Conservation (phyloP, 2,329 filamentous ascomycete genomes). For the Dendrostoma leiphaemia region DNA sequence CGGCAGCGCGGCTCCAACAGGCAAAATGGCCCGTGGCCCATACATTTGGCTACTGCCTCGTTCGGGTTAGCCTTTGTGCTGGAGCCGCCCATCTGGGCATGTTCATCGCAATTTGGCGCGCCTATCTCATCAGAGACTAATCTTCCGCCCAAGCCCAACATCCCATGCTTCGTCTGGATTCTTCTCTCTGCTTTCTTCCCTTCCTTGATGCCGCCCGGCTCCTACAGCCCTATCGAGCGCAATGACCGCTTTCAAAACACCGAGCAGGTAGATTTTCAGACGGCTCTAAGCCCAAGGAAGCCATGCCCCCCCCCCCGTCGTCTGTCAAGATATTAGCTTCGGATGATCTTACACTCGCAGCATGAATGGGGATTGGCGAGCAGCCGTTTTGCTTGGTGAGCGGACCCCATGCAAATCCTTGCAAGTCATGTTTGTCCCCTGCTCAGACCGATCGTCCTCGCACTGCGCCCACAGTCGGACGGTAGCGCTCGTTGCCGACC, state of each 20-base stretch:
- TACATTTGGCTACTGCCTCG: constrained; percentile 4
- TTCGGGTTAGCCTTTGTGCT: constrained; percentile 16
- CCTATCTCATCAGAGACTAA: constrained; percentile 3
- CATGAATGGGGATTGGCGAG: constrained; percentile 10
- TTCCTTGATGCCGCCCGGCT: too few relatives aligned
- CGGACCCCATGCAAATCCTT: constrained; percentile 15
- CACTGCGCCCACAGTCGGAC: neutral
- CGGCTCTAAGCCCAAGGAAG: neutral
- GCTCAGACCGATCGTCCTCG: constrained; percentile 3
- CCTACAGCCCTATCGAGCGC: neutral
- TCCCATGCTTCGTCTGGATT: too few relatives aligned
- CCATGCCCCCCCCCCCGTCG: neutral
- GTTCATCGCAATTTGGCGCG: constrained; percentile 17
- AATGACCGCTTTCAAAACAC: too few relatives aligned
- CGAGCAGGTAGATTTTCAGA: too few relatives aligned
- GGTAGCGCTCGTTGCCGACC: neutral
- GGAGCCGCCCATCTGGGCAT: constrained; percentile 12
- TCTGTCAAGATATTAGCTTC: constrained; percentile 5
- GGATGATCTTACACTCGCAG: constrained; percentile 16
- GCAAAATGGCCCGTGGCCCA: constrained; percentile 26
- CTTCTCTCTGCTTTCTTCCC: too few relatives aligned
- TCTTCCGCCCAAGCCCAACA: neutral
- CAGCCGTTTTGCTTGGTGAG: constrained; percentile 13
- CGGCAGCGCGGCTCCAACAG: constrained; percentile 28
- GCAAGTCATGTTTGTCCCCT: constrained; percentile 9